phyloP scores from a whole-genome alignment of 768 basidiomycete genomes.

The Leccinum broughii region DNA sequence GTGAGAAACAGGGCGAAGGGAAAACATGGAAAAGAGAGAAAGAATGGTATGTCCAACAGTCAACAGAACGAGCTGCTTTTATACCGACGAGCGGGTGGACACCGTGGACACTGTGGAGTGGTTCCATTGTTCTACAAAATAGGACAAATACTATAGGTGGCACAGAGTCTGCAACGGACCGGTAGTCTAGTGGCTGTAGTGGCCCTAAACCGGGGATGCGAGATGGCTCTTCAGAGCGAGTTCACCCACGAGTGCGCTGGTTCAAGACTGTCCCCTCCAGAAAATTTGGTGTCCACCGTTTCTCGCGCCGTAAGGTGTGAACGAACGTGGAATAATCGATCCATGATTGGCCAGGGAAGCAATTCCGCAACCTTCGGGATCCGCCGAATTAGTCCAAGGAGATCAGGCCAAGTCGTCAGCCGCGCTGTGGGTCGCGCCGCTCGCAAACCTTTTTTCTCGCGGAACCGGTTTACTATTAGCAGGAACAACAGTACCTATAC shows the following conservation, averaged over 20 bases:
- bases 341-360: slow-evolving; percentile 88
- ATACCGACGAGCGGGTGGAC: slow-evolving; percentile 3
- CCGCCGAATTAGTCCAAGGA: slow-evolving; percentile 92
- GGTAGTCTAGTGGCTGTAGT: slow-evolving; percentile 75
- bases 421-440: slow-evolving; percentile 76
- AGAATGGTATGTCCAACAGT: background rate
- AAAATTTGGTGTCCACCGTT: slow-evolving; percentile 86
- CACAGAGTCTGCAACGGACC: slow-evolving; percentile 4
- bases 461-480: slow-evolving; percentile 20
- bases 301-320: slow-evolving; percentile 64
- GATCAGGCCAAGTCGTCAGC: slow-evolving; percentile 83
- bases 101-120: background rate
- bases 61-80: slow-evolving; percentile 4
- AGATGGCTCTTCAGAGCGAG: slow-evolving; percentile 61
- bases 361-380: slow-evolving; percentile 89
- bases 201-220: slow-evolving; percentile 84
- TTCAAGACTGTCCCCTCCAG: slow-evolving; percentile 94
- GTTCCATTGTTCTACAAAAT: slow-evolving; percentile 2
- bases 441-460: slow-evolving; percentile 64
- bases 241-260: slow-evolving; percentile 74
- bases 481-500: slow-evolving; percentile 29
- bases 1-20: background rate
- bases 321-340: slow-evolving; percentile 78
- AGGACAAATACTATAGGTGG: background rate
- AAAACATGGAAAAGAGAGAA: slow-evolving; percentile 2